Evolutionary conservation across 352 stramenopile species (phyloP).

Genomic region (Phytophthora palmivora): DNA sequence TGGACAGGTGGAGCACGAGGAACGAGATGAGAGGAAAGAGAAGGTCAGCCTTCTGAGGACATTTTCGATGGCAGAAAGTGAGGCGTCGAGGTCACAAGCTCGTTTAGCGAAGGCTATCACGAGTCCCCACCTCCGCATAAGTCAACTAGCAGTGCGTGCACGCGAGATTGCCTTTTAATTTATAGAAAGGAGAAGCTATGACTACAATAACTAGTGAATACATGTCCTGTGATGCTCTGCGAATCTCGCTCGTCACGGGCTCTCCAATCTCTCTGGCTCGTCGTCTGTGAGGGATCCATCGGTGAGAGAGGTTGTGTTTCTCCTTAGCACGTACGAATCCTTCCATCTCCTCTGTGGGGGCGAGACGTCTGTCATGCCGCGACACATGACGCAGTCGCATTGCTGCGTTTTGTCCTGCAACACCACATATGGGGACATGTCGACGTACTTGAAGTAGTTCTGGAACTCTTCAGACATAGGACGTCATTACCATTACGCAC

Average conservation of each 20-base stretch:
- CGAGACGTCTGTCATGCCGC: slow-evolving; percentile 37
- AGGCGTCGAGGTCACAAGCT: slow-evolving; percentile 23
- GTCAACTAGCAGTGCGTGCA: slow-evolving; percentile 30
- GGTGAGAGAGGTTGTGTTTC: slow-evolving; percentile 26
- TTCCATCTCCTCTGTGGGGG: slow-evolving; percentile 22
- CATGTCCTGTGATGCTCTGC: slow-evolving; percentile 12
- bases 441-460: slow-evolving; percentile 68
- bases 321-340: slow-evolving; percentile 11
- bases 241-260: slow-evolving; percentile 8
- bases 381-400: slow-evolving; percentile 73
- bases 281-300: slow-evolving; percentile 41
- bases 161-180: slow-evolving; percentile 8
- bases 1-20: slow-evolving; percentile 22
- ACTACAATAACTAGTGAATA: slow-evolving; percentile 33
- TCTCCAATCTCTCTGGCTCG: slow-evolving; percentile 36
- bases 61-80: slow-evolving; percentile 50
- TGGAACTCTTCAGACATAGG: slow-evolving; percentile 51
- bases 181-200: slow-evolving; percentile 18
- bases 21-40: slow-evolving; percentile 6
- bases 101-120: slow-evolving; percentile 2
- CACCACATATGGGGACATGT: slow-evolving; percentile 73
- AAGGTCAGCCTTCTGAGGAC: slow-evolving; percentile 23
- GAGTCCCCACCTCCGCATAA: slow-evolving; percentile 2
- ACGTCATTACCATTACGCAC: slow-evolving; percentile 7
- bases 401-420: slow-evolving; percentile 57